Base-by-base conservation (phyloP, 2,329 filamentous ascomycete species). In the Drechslerella stenobrocha region DNA sequence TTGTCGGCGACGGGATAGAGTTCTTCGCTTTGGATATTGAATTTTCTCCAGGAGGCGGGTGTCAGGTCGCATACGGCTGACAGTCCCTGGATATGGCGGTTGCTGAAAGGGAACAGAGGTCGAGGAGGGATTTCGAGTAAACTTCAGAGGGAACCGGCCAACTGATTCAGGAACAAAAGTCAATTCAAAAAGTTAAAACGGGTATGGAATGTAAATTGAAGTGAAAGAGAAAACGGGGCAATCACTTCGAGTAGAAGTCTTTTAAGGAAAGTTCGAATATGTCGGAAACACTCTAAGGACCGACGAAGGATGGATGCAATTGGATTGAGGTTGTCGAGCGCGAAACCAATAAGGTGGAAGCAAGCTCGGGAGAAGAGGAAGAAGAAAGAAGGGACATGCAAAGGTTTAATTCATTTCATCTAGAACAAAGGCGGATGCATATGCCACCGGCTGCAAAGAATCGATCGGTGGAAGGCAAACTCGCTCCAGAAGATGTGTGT, bases 61-160 rank as follows among this genome's bases (percentile, higher is more conserved):
- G 52, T 32, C 35, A 42, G 24, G 8, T 55, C 13, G n/a, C 34
- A 37, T 37, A 13, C 34, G 34, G 34, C 20, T 23, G 13, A 15
- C 24, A 34, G n/a, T 32, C n/a, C 22, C 22, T 15, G 11, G 35
- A 40, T 11, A 20, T 11, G 30, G 15, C 52, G 46, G 60, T 66
- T 42, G 60, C 52, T 58, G 32, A 28, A 47, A 30, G 24, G 26
- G 56, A 42, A 51, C 23, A 26, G 15, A 55, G 47, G 47, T 40
- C 46, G 51, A 34, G 15, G 45, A 28, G 48, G 42, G 35, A 48
- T 59, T 66, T 55, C 53, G 48, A 50, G 46, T 60, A 60, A 56
- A 40, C 50, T 67, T 67, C 63, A 67, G 63, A 26, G 56, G 63
- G 63, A 59, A 46, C 63, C 63, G 47, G 63, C 63, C 63, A 52